Base-by-base conservation (phyloP, 2,329 filamentous ascomycete genomes). In the Colletotrichum truncatum region DNA sequence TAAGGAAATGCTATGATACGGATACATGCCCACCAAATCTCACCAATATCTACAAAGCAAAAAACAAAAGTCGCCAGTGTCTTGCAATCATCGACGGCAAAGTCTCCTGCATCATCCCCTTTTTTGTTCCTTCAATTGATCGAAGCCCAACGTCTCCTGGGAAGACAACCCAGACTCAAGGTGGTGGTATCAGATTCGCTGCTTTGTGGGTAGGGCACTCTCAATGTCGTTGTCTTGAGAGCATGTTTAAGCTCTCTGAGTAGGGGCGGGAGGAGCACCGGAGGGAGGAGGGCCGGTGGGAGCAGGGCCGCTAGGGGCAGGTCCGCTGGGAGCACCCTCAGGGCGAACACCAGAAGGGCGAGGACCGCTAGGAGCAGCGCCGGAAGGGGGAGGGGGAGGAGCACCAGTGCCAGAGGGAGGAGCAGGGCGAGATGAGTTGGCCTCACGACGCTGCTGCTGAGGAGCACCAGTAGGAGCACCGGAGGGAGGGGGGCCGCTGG, bases 41-140 rank as follows among this genome's bases (percentile, higher is more conserved):
- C 52, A 45, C 39, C 52, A 45, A 56, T 56, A 56, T 56, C 52
- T 56, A 48, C 58, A 48, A 49, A 62, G 52, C 30, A 46, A 62
- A 52, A 34, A 48, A 38, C 30, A 52, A 34, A 48, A 38, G 23
- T 49, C 11, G 30, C 12, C 41, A 56, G 28, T 30, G 38, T 38
- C 10, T 36, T 18, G 16, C 23, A 26, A 56, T 30, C 41, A 23
- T 56, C 49, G 12, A 25, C 39, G 18, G 18, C 43, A 12, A 39
- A 39, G 16, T 45, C 48, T 61, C 57, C 2, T 60, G 26, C 21
- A 38, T 9, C 16, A 26, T 10, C 52, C 52, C 25, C 12, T 11
- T 25, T 16, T 43, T 18, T 6, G 8, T 6, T 4, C 8, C 4
- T 16, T 18, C 16, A 41, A 26, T 26, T 28, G 30, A 38, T 25